A percentile compares a stretch with the other conserved stretches of the same genome.
Evolutionary conservation across 306 rosid species (phyloP).

Genomic region (Vigna reflexopilosa): DNA sequence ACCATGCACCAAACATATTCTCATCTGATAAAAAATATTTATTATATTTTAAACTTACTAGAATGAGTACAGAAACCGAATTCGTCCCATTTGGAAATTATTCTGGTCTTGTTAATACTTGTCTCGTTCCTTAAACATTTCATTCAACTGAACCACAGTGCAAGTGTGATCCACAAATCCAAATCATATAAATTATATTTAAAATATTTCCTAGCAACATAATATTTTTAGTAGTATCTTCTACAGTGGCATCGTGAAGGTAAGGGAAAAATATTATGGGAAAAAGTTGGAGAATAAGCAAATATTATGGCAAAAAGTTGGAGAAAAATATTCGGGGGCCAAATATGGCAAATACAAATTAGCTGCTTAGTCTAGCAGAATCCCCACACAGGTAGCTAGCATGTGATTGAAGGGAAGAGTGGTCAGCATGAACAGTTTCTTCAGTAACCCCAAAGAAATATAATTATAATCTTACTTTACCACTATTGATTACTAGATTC

Average conservation of each 20-base stretch:
- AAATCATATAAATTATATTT: background rate
- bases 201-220: background rate
- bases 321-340: background rate
- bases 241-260: background rate
- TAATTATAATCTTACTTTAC: background rate
- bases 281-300: background rate
- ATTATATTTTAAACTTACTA: background rate
- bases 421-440: slow-evolving; percentile 4
- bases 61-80: background rate
- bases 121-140: background rate
- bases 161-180: background rate
- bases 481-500: background rate
- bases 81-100: background rate
- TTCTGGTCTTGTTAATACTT: too few relatives aligned
- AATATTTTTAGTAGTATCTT: background rate
- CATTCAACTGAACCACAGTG: background rate
- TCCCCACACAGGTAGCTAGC: slow-evolving; percentile 24
- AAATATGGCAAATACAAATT: background rate
- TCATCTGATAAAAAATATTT: background rate
- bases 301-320: slow-evolving; percentile 17
- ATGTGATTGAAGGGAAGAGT: slow-evolving; percentile 4
- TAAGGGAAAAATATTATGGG: background rate
- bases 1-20: background rate
- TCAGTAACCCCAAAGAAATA: background rate
- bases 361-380: slow-evolving; percentile 13